Evolutionary conservation across 2,329 filamentous ascomycete species (phyloP).

Genomic region (Pseudopithomyces chartarum): DNA sequence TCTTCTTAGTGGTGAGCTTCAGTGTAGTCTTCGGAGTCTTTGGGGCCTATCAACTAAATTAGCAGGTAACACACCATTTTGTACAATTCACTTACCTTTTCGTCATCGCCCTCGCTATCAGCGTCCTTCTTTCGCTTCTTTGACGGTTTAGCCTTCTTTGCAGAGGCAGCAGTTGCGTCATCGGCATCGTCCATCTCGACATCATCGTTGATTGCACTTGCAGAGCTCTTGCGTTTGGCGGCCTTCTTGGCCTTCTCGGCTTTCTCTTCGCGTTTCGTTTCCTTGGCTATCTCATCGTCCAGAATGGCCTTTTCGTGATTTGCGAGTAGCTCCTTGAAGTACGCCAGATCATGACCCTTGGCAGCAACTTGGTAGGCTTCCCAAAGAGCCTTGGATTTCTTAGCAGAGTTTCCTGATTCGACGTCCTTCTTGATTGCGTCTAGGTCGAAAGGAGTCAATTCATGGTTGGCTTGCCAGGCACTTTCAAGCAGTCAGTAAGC

Average conservation of each 20-base stretch:
- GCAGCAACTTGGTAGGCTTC: slow-evolving; percentile 80
- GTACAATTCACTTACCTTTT: slow-evolving; percentile 52
- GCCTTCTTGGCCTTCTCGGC: slow-evolving; percentile 64
- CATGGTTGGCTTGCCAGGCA: slow-evolving; percentile 87
- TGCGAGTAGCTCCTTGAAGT: slow-evolving; percentile 80
- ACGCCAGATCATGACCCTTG: slow-evolving; percentile 74
- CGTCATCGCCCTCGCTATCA: slow-evolving; percentile 71
- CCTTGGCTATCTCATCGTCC: slow-evolving; percentile 63
- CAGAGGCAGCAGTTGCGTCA: slow-evolving; percentile 45
- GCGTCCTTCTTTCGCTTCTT: slow-evolving; percentile 79
- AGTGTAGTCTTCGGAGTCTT: slow-evolving; percentile 58
- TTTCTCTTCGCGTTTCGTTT: slow-evolving; percentile 65
- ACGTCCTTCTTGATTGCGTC: slow-evolving; percentile 75
- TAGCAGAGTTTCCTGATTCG: slow-evolving; percentile 75
- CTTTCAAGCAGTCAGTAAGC: slow-evolving; percentile 54
- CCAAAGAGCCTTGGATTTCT: slow-evolving; percentile 80
- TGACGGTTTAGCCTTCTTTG: slow-evolving; percentile 41
- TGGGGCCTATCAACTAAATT: slow-evolving; percentile 46
- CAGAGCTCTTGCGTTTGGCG: slow-evolving; percentile 49
- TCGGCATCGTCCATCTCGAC: slow-evolving; percentile 47
- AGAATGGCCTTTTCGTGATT: slow-evolving; percentile 62
- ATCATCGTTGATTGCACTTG: slow-evolving; percentile 39
- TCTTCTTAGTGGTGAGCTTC: slow-evolving; percentile 47
- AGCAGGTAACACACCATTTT: slow-evolving; percentile 17
- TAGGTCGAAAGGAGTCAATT: slow-evolving; percentile 76